Base-by-base conservation (phyloP, 208 protist species). In the Leishmania braziliensis region DNA sequence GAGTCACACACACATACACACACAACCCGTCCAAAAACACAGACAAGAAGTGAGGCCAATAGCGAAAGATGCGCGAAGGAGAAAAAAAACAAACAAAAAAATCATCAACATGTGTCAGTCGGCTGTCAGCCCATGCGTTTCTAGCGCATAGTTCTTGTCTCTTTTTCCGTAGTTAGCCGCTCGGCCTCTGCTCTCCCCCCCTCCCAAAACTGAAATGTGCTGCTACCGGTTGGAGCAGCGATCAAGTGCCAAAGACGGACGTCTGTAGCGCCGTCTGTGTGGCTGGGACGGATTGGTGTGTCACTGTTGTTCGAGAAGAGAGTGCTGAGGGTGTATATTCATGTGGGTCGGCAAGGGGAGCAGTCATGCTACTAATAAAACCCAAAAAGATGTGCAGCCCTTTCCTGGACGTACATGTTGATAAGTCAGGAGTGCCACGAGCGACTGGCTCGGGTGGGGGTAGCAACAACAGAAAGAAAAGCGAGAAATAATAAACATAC, bases 1-100 rank as follows among this genome's bases (percentile, higher is more conserved):
- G 18, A 71, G 29, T 29, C 63, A 72, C 66, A 72, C 66, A 72
- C 65, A 70, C 65, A 20, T 3, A 70, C 65, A 70, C 60, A n/a
- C 60, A 65, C 60, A 65, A 66, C 60, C 10, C 20, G 23, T 66
- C 8, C 36, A 39, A 39, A 39, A 39, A 39, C 36, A 39, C 36
- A 39, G 1, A 2, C 36, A 26, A 66, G 9, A 66, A 66, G 26
- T 9, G 29, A 66, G 62, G 62, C 0, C 18, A 66, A 66, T 66
- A 20, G 6, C 18, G 36, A 39, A 39, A 39, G 36, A 39, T 39
- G 36, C 1, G 36, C 36, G 39, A 23, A 36, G n/a, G 5, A 36
- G 26, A 54, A 54, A 33, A 26, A 36, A 14, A 71, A 23, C 20
- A 53, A 20, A 43, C 18, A 39, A 39, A 48, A 39, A 70, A 3